A percentile compares a stretch with the other conserved stretches of the same genome.
phyloP scores from a whole-genome alignment of 2,329 filamentous ascomycete species.

The Cryphonectria naterciae region DNA sequence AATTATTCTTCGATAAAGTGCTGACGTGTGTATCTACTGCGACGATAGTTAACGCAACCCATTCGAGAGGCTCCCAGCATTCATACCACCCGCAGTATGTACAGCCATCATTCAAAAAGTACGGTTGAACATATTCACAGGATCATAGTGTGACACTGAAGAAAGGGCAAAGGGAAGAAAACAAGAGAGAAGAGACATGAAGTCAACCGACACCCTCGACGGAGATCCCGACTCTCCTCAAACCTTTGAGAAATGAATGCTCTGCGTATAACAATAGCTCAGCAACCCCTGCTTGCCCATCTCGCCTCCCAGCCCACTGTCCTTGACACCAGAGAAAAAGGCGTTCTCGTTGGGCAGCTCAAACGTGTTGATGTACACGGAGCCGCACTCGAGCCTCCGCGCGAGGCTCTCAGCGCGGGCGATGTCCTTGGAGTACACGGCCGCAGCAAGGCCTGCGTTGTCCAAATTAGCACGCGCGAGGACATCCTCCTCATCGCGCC shows the following conservation, averaged over 20 bases:
- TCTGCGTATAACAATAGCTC: conserved; percentile 40
- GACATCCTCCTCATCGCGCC: conserved; percentile 64
- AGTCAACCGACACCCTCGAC: background rate
- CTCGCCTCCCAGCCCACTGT: conserved; percentile 41
- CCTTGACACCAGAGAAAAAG: conserved; percentile 40
- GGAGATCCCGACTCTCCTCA: background rate
- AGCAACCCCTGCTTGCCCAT: conserved; percentile 41
- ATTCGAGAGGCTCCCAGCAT: background rate
- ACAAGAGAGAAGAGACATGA: background rate
- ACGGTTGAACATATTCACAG: background rate
- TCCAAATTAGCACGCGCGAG: conserved; percentile 58
- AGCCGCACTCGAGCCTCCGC: conserved; percentile 58
- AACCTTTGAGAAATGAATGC: conserved; percentile 38
- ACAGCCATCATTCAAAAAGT: background rate
- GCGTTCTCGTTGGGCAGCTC: conserved; percentile 39
- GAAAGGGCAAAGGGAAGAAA: background rate
- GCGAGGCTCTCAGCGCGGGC: conserved; percentile 56
- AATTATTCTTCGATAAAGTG: background rate
- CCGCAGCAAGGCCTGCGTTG: conserved; percentile 58
- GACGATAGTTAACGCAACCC: background rate
- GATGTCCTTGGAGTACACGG: conserved; percentile 60
- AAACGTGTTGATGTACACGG: conserved; percentile 61
- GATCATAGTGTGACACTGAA: background rate
- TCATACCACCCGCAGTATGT: background rate
- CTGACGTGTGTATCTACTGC: background rate